A percentile compares a stretch with the other conserved stretches of the same genome.
These are phyloP conservation scores for Verticillium isaacii DNA, from an alignment of 2,329 filamentous ascomycete species.

Conservation along the genomic window DNA sequence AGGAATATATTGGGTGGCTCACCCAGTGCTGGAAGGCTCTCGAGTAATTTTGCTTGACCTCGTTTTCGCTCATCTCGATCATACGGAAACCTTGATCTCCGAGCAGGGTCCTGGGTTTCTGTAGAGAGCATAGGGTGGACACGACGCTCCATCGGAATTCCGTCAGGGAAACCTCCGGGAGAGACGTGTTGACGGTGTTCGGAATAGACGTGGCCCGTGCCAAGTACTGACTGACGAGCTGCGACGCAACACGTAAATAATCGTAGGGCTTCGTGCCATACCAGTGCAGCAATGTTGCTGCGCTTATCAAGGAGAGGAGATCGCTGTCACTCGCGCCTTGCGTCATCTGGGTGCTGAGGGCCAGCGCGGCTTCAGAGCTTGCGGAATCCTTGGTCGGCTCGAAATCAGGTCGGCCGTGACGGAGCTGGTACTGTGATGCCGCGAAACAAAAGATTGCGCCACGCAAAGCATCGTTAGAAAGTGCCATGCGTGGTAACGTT, in stretches of 20 bases:
- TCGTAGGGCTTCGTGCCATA: conserved; percentile 7
- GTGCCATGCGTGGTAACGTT: conserved; percentile 10
- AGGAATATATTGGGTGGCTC: conserved; percentile 11
- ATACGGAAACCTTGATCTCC: conserved; percentile 1
- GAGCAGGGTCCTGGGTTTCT: conserved; percentile 1
- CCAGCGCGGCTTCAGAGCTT: conserved; percentile 5
- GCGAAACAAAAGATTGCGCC: conserved; percentile 10
- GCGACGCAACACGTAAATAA: conserved; percentile 6
- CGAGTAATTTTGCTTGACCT: conserved; percentile 11
- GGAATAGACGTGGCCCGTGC: not conserved
- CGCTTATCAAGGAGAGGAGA: conserved; percentile 9
- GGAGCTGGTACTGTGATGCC: conserved; percentile 11
- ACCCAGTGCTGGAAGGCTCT: conserved; percentile 11
- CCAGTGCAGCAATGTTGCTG: conserved; percentile 7
- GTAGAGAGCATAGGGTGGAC: conserved; percentile 10
- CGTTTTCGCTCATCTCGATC: conserved; percentile 11
- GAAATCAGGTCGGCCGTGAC: conserved; percentile 4
- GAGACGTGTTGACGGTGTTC: not conserved
- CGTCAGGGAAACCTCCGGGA: conserved; percentile 6
- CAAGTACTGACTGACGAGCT: conserved; percentile 4
- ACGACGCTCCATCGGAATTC: conserved; percentile 13
- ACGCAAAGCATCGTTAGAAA: conserved; percentile 8
- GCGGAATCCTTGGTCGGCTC: not conserved
- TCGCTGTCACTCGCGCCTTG: conserved; percentile 2
- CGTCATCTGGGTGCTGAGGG: conserved; percentile 1